phyloP scores from a whole-genome alignment of 352 stramenopile genomes.

The Lagenidium sp. region DNA sequence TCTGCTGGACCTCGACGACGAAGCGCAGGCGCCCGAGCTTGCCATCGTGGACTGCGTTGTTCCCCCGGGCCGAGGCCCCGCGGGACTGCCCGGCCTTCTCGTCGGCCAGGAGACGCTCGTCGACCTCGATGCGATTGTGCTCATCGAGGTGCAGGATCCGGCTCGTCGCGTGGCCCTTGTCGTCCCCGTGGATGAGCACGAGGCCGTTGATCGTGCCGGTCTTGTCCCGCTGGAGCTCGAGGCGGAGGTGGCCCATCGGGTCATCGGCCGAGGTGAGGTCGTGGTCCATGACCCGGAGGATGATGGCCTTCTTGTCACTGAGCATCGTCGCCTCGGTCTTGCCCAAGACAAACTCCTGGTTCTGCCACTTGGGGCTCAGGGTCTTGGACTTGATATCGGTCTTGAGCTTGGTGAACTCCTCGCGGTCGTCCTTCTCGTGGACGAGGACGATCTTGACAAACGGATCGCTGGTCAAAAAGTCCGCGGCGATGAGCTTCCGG shows the following conservation, averaged over 20 bases:
- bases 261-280: conserved; percentile 40
- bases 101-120: conserved; percentile 40
- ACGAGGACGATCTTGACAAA: conserved; percentile 55
- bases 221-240: conserved; percentile 52
- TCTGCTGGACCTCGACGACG: conserved; percentile 35
- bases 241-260: conserved; percentile 33
- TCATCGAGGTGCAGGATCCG: conserved; percentile 30
- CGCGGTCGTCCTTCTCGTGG: conserved; percentile 28
- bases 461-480: conserved; percentile 42
- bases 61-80: conserved; percentile 18
- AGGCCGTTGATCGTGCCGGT: conserved; percentile 34
- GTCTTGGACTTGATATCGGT: conserved; percentile 59
- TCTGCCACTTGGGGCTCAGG: conserved; percentile 58
- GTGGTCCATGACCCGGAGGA: conserved; percentile 55
- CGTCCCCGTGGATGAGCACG: conserved; percentile 31
- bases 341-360: conserved; percentile 57
- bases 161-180: conserved; percentile 16
- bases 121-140: conserved; percentile 25
- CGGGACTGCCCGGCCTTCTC: conserved; percentile 23
- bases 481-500: conserved; percentile 33
- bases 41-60: conserved; percentile 31
- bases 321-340: conserved; percentile 38
- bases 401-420: conserved; percentile 48
- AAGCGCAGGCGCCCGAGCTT: conserved; percentile 47
- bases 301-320: conserved; percentile 44